phyloP scores from a whole-genome alignment of 495 filamentous ascomycete genomes.

The Xylaria bambusicola region DNA sequence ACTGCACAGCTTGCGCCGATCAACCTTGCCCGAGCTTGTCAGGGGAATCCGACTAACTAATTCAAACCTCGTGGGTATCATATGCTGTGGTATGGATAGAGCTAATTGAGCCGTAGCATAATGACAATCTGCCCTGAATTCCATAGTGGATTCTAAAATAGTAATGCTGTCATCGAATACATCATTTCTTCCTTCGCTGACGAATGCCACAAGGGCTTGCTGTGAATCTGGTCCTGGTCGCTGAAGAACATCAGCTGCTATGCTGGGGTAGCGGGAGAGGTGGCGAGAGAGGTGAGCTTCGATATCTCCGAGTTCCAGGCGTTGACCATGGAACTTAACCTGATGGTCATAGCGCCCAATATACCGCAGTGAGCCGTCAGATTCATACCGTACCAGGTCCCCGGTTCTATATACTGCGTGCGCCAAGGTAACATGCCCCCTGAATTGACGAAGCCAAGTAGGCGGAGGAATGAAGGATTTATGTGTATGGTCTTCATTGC shows the following conservation, averaged over 20 bases:
- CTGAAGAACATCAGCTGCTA: background rate
- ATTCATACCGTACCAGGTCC: constrained; percentile 24
- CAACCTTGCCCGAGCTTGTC: constrained; percentile 56
- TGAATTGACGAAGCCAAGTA: constrained; percentile 12
- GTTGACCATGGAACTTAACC: constrained; percentile 33
- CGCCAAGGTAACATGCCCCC: constrained; percentile 36
- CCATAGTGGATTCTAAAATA: background rate
- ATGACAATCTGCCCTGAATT: background rate
- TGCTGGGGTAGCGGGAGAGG: background rate
- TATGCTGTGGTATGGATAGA: constrained; percentile 37
- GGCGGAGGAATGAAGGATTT: constrained; percentile 19
- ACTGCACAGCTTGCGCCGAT: constrained; percentile 51
- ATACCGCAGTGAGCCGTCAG: constrained; percentile 26
- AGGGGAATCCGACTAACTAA: constrained; percentile 52
- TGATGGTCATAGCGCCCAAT: constrained; percentile 30
- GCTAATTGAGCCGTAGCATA: background rate
- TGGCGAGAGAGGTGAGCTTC: constrained; percentile 19
- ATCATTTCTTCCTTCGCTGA: background rate
- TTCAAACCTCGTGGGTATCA: constrained; percentile 57
- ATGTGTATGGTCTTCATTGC: constrained; percentile 21
- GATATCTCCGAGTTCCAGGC: constrained; percentile 33
- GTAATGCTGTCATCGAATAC: background rate
- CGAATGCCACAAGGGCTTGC: background rate
- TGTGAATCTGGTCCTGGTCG: background rate
- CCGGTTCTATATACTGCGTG: constrained; percentile 50